Evolutionary conservation across 306 rosid genomes (phyloP).

Genomic region (Parietaria judaica): DNA sequence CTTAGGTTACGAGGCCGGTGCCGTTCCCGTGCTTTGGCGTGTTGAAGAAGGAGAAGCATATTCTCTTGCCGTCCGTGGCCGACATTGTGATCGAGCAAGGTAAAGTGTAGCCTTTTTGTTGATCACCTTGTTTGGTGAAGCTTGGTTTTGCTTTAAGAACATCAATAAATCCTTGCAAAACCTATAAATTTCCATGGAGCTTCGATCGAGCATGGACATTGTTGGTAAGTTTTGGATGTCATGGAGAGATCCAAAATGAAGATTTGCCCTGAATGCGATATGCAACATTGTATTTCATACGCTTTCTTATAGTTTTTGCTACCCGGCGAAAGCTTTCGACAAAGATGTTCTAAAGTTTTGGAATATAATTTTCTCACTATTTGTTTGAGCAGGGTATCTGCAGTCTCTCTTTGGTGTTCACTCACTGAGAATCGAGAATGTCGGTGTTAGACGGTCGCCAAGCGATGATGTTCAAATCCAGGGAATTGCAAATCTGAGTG

Average conservation of each 20-base stretch:
- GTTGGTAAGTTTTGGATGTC: too few species aligned
- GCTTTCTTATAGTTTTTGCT: background rate
- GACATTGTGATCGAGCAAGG: slow-evolving; percentile 95
- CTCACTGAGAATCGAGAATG: slow-evolving; percentile 76
- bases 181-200: too few species aligned
- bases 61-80: slow-evolving; percentile 66
- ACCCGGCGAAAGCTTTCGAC: too few species aligned
- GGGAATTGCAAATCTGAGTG: slow-evolving; percentile 76
- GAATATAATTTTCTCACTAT: background rate
- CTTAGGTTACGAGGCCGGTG: slow-evolving; percentile 73
- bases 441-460: slow-evolving; percentile 79
- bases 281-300: background rate
- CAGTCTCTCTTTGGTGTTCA: slow-evolving; percentile 76
- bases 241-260: background rate
- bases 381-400: slow-evolving; percentile 54
- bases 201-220: too few species aligned
- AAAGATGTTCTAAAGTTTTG: background rate
- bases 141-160: too few species aligned
- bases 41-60: slow-evolving; percentile 84
- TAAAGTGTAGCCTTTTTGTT: slow-evolving; percentile 6
- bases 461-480: slow-evolving; percentile 87
- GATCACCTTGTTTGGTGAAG: background rate
- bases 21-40: slow-evolving; percentile 91
- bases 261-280: background rate
- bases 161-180: too few species aligned